Base-by-base conservation (phyloP, 139 green algal species). In the Raphidocelis subcapitata region DNA sequence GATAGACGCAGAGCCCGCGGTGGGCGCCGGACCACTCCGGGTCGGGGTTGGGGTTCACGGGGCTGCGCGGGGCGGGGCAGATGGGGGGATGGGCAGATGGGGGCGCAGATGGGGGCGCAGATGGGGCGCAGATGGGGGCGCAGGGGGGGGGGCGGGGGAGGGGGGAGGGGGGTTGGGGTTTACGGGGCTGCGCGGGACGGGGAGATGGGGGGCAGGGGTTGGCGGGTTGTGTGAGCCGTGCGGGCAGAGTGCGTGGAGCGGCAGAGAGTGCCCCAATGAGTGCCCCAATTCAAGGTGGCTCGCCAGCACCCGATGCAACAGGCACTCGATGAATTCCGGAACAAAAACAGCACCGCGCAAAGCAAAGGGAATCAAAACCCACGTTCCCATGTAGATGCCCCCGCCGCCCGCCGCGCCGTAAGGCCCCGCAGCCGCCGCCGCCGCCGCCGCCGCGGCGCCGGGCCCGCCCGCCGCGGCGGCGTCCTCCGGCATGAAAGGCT, bases 11-110 rank as follows among this genome's bases (percentile, higher is more conserved):
- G 59, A 97, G 68, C 1, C 92, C 94, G 16, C 88, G 79, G 80
- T 97, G 90, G 24, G 85, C 89, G 5, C 77, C 84, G 59, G 84
- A 93, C 89, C 92, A 92, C 55, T 91, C 78, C 15, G 92, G 91
- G 75, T 96, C 91, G 14, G 85, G 84, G 75, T 89, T 84, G 65
- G 84, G 80, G 64, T 89, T 83, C 5, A 88, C 79, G 4, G 82
- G 76, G 12, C 77, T 84, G 78, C 62, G 60, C 18, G 62, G 18
- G 24, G 24, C 24, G 62, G 47, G n/a, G n/a, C n/a, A n/a, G n/a
- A n/a, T n/a, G n/a, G n/a, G n/a, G n/a, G 36, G 28, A 8, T 14
- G 5, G 29, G 26, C 28, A 46, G 60, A 21, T 14, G 23, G 18
- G 23, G 23, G 56, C 23, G 56, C 10, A 32, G 64, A 36, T 33